Evolutionary conservation across 192 early-diverging fungal species (phyloP), one percentile per base, ranked within the genome.

Genomic region (Coemansia sp.): DNA sequence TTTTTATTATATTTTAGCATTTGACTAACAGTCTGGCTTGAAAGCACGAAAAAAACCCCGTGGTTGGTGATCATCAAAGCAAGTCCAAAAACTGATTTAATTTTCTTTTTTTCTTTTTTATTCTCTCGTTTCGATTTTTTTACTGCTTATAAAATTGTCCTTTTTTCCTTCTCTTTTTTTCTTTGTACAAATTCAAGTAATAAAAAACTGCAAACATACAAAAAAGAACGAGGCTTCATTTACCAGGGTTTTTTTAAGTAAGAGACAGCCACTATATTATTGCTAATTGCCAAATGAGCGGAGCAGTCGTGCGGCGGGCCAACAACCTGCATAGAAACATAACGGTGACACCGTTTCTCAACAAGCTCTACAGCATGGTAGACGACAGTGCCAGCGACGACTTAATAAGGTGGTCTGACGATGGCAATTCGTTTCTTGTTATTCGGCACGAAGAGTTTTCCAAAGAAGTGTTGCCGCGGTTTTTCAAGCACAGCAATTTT

Each of bases 351-450:
- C 93, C 94, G 3, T 97, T 97, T 70, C 75, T 97, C 12, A 95
- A 92, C 80, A 97, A 97, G 68, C 87, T 97, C 10, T 96, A 93
- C 71, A 94, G 91, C 69, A 98, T 98, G 94, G 96, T 98, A 1
- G 83, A 87, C 58, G 96, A 96, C 73, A 82, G 86, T 30, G 67
- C 79, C n/a, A 89, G 91, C 36, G 89, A 96, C 75, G 86, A 89
- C 36, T 72, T 95, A 34, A 98, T 98, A 50, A 86, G 87, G 30
- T 98, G 96, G 96, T 87, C 91, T 0, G 89, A 89, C 10, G 89
- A 88, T 60, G 95, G 96, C 20, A 86, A 86, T 11, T 92, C 95
- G 1, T 98, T 98, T 80, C 73, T 96, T 75, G 90, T 92, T 6
- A 60, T 82, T 52, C 76, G 73, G 42, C 91, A 89, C 63, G 89